Percentiles rank a stretch among this genome's conserved stretches.
phyloP scores from a whole-genome alignment of 306 rosid genomes.

The Parietaria judaica region DNA sequence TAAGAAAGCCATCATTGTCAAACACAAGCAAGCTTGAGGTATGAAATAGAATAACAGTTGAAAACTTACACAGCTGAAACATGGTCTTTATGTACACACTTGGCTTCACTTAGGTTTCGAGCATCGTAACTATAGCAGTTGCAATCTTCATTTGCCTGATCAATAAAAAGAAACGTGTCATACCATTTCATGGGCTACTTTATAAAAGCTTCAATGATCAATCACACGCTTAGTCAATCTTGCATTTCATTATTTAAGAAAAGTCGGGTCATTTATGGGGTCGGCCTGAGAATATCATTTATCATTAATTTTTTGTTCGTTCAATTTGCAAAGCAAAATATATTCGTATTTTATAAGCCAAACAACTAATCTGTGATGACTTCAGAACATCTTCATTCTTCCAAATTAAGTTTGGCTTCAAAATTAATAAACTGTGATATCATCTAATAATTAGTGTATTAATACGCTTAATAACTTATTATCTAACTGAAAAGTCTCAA shows the following conservation, averaged over 20 bases:
- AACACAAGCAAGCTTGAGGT: background rate
- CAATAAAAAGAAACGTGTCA: conserved; percentile 8
- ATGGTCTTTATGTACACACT: conserved; percentile 85
- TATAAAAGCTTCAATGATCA: too few relatives aligned
- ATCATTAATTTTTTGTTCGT: background rate
- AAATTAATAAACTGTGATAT: too few relatives aligned
- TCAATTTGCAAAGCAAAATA: background rate
- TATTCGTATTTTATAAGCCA: background rate
- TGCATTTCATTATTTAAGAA: too few relatives aligned
- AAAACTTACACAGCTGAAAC: conserved; percentile 85
- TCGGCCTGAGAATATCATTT: too few relatives aligned
- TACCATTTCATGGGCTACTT: background rate
- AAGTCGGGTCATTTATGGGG: background rate
- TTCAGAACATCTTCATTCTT: too few relatives aligned
- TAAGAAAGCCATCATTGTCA: too few relatives aligned
- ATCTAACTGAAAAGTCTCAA: conserved; percentile 2
- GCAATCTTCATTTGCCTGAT: conserved; percentile 89
- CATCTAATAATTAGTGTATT: too few relatives aligned
- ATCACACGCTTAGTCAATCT: too few relatives aligned
- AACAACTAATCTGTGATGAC: background rate
- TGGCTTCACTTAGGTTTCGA: conserved; percentile 70
- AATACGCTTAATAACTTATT: too few relatives aligned
- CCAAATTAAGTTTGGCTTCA: too few relatives aligned
- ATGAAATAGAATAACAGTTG: conserved; percentile 1
- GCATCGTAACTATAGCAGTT: conserved; percentile 76